Base-by-base conservation (phyloP, 2,329 filamentous ascomycete genomes). In the Fusarium phyllophilum region DNA sequence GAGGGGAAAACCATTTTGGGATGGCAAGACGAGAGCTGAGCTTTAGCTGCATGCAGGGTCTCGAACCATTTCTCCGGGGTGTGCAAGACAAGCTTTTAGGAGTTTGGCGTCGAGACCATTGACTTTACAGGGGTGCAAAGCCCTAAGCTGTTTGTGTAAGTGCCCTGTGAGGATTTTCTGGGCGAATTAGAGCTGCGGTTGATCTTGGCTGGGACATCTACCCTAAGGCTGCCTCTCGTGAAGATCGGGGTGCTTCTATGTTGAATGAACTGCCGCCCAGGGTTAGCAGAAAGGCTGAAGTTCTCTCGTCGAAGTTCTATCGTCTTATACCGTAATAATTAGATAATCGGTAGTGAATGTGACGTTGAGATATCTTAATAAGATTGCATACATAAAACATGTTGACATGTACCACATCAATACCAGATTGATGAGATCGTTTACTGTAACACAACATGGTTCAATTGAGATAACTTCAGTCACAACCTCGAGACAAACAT, bases 41-140 rank as follows among this genome's bases (percentile, higher is more conserved):
- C 38, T 56, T 56, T 56, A 44, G 38, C 52, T 44, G 26, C 52
- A 56, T 33, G 26, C 38, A 56, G 52, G 52, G 52, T 33, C 52
- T 56, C 52, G 38, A 44, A 44, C 52, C 22, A 24, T 56, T 44
- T 24, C 38, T 31, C 38, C 52, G 22, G 38, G 38, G 52, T 3
- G 52, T 56, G 26, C 15, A 20, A 11, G 38, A 44, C 26, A 33
- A 56, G 52, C 52, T 44, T 56, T 44, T 56, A 3, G 26, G 38
- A 8, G 52, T 20, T 33, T 44, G 36, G 38, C 38, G 52, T 56
- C 38, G 20, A 56, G 52, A 20, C 22, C 52, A 56, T 44, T 56
- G 38, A 44, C 2, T 24, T 56, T 56, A 31, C 38, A 56, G 38
- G 52, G 38, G 26, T 44, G 1, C 1, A 6, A 0, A 6, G 38